Evolutionary conservation across 768 basidiomycete species (phyloP).

Genomic region (Kwoniella bestiolae): DNA sequence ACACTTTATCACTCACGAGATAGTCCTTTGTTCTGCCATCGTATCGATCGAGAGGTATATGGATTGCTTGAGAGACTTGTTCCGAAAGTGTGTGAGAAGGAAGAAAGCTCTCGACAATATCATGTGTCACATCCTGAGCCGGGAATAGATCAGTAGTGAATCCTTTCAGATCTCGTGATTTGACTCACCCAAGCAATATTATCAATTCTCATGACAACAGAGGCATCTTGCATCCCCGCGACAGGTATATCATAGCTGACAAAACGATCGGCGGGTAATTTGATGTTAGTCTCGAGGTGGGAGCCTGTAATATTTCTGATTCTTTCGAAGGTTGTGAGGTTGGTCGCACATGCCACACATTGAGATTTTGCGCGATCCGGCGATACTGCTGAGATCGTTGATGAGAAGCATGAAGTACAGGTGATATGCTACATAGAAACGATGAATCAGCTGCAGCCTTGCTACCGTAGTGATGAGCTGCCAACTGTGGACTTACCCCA

Average conservation of each 20-base stretch:
- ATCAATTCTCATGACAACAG: constrained; percentile 46
- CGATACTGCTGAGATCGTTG: constrained; percentile 40
- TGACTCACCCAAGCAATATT: constrained; percentile 51
- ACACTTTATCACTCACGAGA: constrained; percentile 33
- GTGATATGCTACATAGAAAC: constrained; percentile 26
- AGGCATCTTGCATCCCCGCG: neutral
- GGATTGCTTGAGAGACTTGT: constrained; percentile 36
- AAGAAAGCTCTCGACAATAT: constrained; percentile 36
- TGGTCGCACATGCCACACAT: constrained; percentile 36
- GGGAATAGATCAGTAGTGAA: neutral
- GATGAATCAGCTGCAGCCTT: constrained; percentile 4
- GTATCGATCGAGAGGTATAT: constrained; percentile 45
- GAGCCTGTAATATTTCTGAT: constrained; percentile 4
- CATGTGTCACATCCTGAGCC: constrained; percentile 45
- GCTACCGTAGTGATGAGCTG: neutral
- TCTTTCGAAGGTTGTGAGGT: constrained; percentile 22
- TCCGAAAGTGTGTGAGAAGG: constrained; percentile 33
- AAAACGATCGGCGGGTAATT: neutral
- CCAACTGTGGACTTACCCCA: constrained; percentile 27
- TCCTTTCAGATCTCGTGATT: neutral
- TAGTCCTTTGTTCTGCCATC: constrained; percentile 51
- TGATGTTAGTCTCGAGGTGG: too few relatives aligned
- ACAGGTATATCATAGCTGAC: constrained; percentile 2
- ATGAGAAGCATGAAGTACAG: constrained; percentile 44
- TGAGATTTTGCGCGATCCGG: constrained; percentile 27